Base-by-base conservation (phyloP, 176 grass and related monocot species). In the Urochloa ruziziensis region DNA sequence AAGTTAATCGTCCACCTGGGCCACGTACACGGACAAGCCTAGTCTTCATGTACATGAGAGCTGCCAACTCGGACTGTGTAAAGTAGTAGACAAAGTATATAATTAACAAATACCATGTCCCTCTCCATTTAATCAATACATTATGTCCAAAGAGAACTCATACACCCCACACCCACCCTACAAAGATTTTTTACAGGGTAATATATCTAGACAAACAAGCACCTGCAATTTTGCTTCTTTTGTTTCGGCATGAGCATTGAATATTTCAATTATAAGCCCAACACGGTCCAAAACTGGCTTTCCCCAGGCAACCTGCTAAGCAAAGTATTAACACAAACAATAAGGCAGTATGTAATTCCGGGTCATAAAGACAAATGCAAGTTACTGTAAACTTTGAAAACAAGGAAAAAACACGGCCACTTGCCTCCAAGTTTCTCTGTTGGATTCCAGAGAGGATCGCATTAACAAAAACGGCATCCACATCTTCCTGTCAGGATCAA, bases 181-280 rank as follows among this genome's bases (percentile, higher is more conserved):
- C 23, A 69, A 71, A 69, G 21, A 77, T 81, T 24, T 42, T 24
- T 42, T 77, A 30, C 19, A 78, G 49, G 18, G 49, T 1, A 80
- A 63, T 78, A 84, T 63, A 82, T 80, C 30, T 51, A 70, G 29
- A 69, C 29, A 88, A n/a, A 74, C 28, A 64, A 25, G 10, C 28
- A 98, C 96, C 91, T 98, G 96, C 74, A 98, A 70, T 78, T 98
- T 98, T 82, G 87, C 96, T 95, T 98, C 96, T 79, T 91, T 98
- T 76, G 93, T 95, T 91, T 95, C 89, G 64, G 93, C 96, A 70
- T 98, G 93, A 85, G 96, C 96, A 93, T 98, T 88, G 79, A 98
- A 98, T 91, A 98, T 98, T 81, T 98, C 89, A 86, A 95, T 98
- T 80, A 98, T 98, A 88, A 98, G 89, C 27, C 90, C 89, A 63